Percentiles rank a stretch among this genome's conserved stretches.
Evolutionary conservation across 805 yeast species (phyloP).

Genomic region (Grigorovia humatica): DNA sequence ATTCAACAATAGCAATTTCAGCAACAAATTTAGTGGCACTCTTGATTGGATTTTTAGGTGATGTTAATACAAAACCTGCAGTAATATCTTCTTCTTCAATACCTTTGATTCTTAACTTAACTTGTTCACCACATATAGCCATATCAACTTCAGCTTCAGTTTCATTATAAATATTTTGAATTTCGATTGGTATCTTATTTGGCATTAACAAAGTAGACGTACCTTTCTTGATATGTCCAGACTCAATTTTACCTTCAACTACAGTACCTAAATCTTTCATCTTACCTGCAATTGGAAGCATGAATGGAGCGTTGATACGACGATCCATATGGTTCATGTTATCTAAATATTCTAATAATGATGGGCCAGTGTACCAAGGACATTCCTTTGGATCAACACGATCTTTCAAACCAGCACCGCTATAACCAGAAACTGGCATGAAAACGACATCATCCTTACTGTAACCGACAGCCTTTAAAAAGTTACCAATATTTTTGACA

Average conservation of each 20-base stretch:
- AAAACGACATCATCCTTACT: constrained; percentile 73
- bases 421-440: constrained; percentile 98
- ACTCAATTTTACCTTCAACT: constrained; percentile 96
- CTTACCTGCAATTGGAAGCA: constrained; percentile 91
- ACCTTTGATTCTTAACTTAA: constrained; percentile 84
- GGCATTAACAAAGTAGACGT: constrained; percentile 81
- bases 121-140: constrained; percentile 96
- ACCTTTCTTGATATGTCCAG: constrained; percentile 84
- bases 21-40: constrained; percentile 90
- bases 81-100: constrained; percentile 94
- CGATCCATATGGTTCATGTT: constrained; percentile 71
- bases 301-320: constrained; percentile 87
- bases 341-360: constrained; percentile 85
- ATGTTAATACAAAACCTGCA: constrained; percentile 84
- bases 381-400: constrained; percentile 59
- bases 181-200: constrained; percentile 73
- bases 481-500: constrained; percentile 65
- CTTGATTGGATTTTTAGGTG: constrained; percentile 78
- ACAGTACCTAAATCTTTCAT: constrained; percentile 96
- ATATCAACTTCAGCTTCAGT: constrained; percentile 87
- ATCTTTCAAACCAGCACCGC: constrained; percentile 94
- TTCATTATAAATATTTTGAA: constrained; percentile 81
- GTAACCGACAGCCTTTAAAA: constrained; percentile 85
- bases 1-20: constrained; percentile 92
- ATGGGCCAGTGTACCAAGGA: constrained; percentile 93